phyloP scores from a whole-genome alignment of 1,284 basidiomycete species.

The Moesziomyces aphidis region DNA sequence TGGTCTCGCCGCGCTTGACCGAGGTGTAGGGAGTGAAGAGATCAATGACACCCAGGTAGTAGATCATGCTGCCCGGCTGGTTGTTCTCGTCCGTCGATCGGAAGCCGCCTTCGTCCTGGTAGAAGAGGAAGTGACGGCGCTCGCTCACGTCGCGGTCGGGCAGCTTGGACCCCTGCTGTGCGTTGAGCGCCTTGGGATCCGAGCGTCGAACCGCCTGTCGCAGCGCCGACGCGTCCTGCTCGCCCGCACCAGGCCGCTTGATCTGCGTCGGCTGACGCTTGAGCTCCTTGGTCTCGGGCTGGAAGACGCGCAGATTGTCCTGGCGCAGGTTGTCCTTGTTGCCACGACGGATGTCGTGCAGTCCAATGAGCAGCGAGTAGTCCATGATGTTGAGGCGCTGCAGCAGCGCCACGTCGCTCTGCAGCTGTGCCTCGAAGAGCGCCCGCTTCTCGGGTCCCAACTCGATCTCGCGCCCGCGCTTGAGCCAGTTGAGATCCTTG shows the following conservation, averaged over 20 bases:
- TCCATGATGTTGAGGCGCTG: conserved; percentile 92
- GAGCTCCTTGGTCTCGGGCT: conserved; percentile 72
- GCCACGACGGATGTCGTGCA: conserved; percentile 90
- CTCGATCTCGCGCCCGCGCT: conserved; percentile 80
- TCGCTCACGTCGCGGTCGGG: conserved; percentile 78
- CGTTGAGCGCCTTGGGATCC: conserved; percentile 80
- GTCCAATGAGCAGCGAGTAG: conserved; percentile 92
- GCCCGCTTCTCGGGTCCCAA: conserved; percentile 94
- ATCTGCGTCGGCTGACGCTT: conserved; percentile 41
- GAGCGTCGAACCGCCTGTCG: conserved; percentile 78
- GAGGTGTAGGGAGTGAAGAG: conserved; percentile 80
- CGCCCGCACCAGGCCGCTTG: conserved; percentile 37
- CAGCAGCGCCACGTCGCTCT: conserved; percentile 86
- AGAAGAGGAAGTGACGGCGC: conserved; percentile 88
- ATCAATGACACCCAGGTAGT: conserved; percentile 75
- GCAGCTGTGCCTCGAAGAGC: conserved; percentile 86
- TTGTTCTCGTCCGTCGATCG: conserved; percentile 89
- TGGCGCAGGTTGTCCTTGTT: conserved; percentile 90
- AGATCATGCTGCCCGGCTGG: conserved; percentile 80
- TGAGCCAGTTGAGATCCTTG: conserved; percentile 97
- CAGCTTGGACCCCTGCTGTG: conserved; percentile 74
- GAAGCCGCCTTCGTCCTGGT: conserved; percentile 95
- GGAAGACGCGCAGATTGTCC: conserved; percentile 90
- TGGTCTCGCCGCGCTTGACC: conserved; percentile 85
- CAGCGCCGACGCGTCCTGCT: conserved; percentile 74